Conservation (phyloP, 495 filamentous ascomycete species). For the Penicillium crystallinum region DNA sequence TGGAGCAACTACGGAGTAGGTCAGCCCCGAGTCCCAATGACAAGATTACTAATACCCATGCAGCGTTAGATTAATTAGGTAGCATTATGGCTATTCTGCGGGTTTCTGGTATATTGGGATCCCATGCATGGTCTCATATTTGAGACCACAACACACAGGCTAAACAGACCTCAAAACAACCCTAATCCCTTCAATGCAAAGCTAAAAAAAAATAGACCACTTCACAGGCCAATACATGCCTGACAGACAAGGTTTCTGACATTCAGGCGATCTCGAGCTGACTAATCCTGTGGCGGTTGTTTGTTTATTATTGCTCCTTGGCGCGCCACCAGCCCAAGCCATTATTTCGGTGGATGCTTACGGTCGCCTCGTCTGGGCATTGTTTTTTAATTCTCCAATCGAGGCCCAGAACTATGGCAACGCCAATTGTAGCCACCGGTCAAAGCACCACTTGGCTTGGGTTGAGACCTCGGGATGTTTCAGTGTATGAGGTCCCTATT, state of each 20-base stretch:
- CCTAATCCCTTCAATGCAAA: too few relatives aligned
- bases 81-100: not conserved
- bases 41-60: too few relatives aligned
- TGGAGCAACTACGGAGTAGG: too few relatives aligned
- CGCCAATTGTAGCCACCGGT: not conserved
- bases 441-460: not conserved
- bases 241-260: not conserved
- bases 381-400: not conserved
- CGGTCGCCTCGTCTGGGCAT: not conserved
- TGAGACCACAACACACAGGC: not conserved
- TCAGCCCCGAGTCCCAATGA: too few relatives aligned
- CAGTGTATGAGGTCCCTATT: not conserved
- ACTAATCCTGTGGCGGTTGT: not conserved
- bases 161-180: not conserved
- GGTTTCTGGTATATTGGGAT: not conserved
- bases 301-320: conserved; percentile 1
- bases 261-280: not conserved
- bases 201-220: too few relatives aligned
- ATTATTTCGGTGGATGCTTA: not conserved
- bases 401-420: not conserved
- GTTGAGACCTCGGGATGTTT: not conserved
- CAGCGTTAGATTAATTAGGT: not conserved
- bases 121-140: not conserved
- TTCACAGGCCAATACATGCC: not conserved
- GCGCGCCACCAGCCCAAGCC: not conserved